phyloP scores from a whole-genome alignment of 2,329 filamentous ascomycete genomes.

The Phaeomoniella chlamydospora region DNA sequence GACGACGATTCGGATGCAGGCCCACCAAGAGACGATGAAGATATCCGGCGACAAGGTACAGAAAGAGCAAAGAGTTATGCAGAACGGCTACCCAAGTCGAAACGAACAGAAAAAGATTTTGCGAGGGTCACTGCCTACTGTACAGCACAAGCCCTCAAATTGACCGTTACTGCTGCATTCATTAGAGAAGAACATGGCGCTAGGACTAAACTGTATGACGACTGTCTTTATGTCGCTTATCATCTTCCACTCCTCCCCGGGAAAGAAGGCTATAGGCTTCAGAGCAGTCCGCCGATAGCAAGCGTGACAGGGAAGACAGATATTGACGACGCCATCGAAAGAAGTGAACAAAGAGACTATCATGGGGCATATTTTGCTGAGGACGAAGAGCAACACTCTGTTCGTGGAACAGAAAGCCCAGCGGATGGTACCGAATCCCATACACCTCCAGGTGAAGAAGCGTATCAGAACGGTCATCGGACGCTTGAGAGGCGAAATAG shows the following conservation, averaged over 20 bases:
- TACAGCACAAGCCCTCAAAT: conserved; percentile 84
- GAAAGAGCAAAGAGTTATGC: conserved; percentile 74
- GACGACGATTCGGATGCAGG: conserved; percentile 38
- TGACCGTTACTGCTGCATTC: conserved; percentile 78
- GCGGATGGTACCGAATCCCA: conserved; percentile 16
- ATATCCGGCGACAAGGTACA: conserved; percentile 43
- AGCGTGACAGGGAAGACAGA: conserved; percentile 87
- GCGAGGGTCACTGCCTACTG: conserved; percentile 90
- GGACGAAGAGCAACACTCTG: conserved; percentile 36
- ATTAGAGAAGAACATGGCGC: conserved; percentile 76
- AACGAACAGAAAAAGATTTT: conserved; percentile 66
- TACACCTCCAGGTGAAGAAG: conserved; percentile 8
- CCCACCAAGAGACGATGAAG: conserved; percentile 38
- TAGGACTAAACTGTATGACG: conserved; percentile 92
- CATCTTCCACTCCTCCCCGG: conserved; percentile 80
- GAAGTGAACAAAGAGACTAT: conserved; percentile 77
- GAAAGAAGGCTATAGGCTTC: conserved; percentile 70
- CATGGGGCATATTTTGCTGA: conserved; percentile 84
- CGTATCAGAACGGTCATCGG: conserved; percentile 14
- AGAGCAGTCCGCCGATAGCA: conserved; percentile 82
- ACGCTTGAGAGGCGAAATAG: conserved; percentile 8
- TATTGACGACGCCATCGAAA: conserved; percentile 87
- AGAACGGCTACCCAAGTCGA: conserved; percentile 76
- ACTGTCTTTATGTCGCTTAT: conserved; percentile 92
- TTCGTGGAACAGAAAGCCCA: conserved; percentile 18